Conservation (phyloP, 1,139 yeast genomes). For the Pichia cactophila region DNA sequence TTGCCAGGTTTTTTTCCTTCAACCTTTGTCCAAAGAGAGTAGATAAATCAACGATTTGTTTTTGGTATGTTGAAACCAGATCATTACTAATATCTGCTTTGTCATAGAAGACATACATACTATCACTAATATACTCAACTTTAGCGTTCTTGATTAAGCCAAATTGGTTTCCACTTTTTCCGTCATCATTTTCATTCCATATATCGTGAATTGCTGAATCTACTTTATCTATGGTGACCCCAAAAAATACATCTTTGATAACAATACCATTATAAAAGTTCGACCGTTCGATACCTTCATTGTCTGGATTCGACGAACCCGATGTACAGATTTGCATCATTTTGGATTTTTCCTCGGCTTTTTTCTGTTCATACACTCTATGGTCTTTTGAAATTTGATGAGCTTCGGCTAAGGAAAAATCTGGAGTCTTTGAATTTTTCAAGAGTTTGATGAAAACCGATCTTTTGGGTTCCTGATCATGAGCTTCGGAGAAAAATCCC, state of each 20-base stretch:
- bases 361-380: conserved; percentile 18
- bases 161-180: conserved; percentile 12
- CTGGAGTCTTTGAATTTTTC: conserved; percentile 28
- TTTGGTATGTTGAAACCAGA: conserved; percentile 24
- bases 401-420: conserved; percentile 30
- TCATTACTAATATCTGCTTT: conserved; percentile 14
- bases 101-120: conserved; percentile 40
- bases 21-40: conserved; percentile 30
- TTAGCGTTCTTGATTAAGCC: conserved; percentile 24
- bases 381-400: conserved; percentile 16
- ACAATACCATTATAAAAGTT: conserved; percentile 44
- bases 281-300: neutral
- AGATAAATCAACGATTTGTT: conserved; percentile 31
- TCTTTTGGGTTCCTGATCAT: conserved; percentile 75
- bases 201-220: conserved; percentile 30
- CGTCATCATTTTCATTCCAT: conserved; percentile 15
- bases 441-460: conserved; percentile 54
- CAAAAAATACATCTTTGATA: conserved; percentile 47
- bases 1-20: conserved; percentile 38
- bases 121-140: conserved; percentile 36
- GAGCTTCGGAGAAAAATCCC: conserved; percentile 60
- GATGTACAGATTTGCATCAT: neutral
- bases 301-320: neutral
- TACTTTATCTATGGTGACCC: conserved; percentile 42
- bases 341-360: conserved; percentile 15